Conservation (phyloP, 2,329 filamentous ascomycete genomes). For the Paraphoma sp. region DNA sequence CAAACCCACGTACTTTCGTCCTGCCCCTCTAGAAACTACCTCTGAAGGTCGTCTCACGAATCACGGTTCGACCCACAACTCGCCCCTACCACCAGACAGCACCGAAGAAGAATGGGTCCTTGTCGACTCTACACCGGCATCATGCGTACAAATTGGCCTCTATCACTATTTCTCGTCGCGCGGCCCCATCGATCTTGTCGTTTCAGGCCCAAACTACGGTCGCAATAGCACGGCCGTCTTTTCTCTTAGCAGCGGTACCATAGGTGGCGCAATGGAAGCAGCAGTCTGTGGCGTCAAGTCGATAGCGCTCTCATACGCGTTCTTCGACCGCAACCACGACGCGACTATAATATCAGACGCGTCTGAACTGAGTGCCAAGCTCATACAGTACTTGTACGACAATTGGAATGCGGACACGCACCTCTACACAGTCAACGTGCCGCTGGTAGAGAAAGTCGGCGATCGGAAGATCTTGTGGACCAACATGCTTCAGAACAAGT, state of each 20-base stretch:
- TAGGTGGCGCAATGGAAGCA: constrained; percentile 59
- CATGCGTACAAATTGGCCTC: constrained; percentile 58
- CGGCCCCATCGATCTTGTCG: constrained; percentile 55
- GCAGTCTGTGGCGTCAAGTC: constrained; percentile 59
- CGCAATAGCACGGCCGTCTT: constrained; percentile 60
- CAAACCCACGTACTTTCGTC: constrained; percentile 83
- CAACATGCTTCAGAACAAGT: constrained; percentile 87
- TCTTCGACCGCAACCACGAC: constrained; percentile 85
- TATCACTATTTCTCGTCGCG: constrained; percentile 54
- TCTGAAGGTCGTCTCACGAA: constrained; percentile 44
- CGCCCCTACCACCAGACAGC: constrained; percentile 39
- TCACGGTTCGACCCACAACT: constrained; percentile 43
- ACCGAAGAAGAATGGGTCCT: constrained; percentile 57
- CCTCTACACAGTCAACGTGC: constrained; percentile 91
- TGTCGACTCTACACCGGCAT: constrained; percentile 58
- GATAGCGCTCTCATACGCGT: constrained; percentile 89
- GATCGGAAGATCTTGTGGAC: constrained; percentile 79
- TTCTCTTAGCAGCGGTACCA: constrained; percentile 56
- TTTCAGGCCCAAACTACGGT: constrained; percentile 59
- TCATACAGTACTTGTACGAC: constrained; percentile 79
- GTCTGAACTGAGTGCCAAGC: constrained; percentile 72
- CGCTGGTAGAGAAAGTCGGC: constrained; percentile 78
- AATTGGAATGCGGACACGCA: constrained; percentile 77
- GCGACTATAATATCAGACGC: constrained; percentile 80
- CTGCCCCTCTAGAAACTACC: constrained; percentile 60